Evolutionary conservation across 2,329 filamentous ascomycete species (phyloP).

Genomic region (Hypoxylon sp.): DNA sequence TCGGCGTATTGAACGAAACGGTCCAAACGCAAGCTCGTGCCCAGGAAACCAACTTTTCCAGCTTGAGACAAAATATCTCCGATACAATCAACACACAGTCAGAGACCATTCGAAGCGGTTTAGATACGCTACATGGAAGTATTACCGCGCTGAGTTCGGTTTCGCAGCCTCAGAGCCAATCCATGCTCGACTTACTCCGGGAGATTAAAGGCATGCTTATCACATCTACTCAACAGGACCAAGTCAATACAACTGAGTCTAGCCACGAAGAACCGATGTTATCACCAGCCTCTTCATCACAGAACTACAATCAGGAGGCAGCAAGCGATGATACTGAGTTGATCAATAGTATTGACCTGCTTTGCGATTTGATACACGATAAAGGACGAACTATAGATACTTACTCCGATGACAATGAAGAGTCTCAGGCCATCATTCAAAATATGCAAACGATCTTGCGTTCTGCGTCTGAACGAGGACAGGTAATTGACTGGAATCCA

Average conservation of each 20-base stretch:
- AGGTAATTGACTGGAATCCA: not conserved
- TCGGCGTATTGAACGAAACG: not conserved
- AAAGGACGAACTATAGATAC: slow-evolving; percentile 4
- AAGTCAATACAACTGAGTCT: not conserved
- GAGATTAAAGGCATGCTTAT: slow-evolving; percentile 2
- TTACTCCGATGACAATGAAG: not conserved
- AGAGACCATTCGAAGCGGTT: not conserved
- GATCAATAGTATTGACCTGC: slow-evolving; percentile 3
- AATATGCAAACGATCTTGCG: slow-evolving; percentile 1
- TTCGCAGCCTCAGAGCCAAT: not conserved
- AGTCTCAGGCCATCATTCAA: slow-evolving; percentile 1
- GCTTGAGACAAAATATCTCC: not conserved
- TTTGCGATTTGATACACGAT: slow-evolving; percentile 2
- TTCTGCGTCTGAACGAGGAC: not conserved
- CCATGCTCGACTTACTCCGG: slow-evolving; percentile 1
- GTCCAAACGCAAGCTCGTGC: not conserved
- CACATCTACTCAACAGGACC: not conserved
- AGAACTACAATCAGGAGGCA: not conserved
- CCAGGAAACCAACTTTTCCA: not conserved
- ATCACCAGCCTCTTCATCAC: not conserved
- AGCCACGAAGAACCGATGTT: not conserved
- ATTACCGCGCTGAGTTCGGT: not conserved
- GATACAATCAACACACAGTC: not conserved
- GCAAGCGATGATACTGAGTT: not conserved
- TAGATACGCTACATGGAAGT: not conserved